A percentile compares a stretch with the other conserved stretches of the same genome.
These are phyloP conservation scores for Aureobasidium subglaciale DNA, from an alignment of 2,329 filamentous ascomycete genomes.

Conservation along the genomic window DNA sequence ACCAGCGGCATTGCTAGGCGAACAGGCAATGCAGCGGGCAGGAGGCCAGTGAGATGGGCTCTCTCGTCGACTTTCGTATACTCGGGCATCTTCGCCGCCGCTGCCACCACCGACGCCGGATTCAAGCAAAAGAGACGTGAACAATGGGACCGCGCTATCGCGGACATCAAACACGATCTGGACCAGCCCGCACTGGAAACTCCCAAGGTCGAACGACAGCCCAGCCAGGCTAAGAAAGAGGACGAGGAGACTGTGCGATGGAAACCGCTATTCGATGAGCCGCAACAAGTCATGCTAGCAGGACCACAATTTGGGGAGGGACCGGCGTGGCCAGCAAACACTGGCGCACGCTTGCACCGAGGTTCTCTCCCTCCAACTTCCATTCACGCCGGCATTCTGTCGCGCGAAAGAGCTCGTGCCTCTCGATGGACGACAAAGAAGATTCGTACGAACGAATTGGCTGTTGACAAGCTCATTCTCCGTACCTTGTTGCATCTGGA, in stretches of 20 bases:
- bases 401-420: constrained; percentile 27
- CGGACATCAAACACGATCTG: constrained; percentile 45
- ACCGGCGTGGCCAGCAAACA: constrained; percentile 34
- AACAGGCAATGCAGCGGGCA: constrained; percentile 44
- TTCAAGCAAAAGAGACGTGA: constrained; percentile 51
- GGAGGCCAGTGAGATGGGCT: constrained; percentile 41
- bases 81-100: constrained; percentile 59
- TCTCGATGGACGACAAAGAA: constrained; percentile 37
- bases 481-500: constrained; percentile 27
- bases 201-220: constrained; percentile 9
- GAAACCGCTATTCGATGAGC: constrained; percentile 11
- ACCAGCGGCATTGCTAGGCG: constrained; percentile 43
- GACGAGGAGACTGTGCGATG: not conserved
- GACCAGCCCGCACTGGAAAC: constrained; percentile 11
- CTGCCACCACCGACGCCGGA: constrained; percentile 55
- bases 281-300: constrained; percentile 10
- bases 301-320: not conserved
- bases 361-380: constrained; percentile 39
- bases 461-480: constrained; percentile 35
- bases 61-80: constrained; percentile 58
- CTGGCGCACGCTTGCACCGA: constrained; percentile 27
- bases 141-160: constrained; percentile 56
- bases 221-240: not conserved
- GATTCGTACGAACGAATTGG: constrained; percentile 34
- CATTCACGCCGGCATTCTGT: constrained; percentile 33